Conservation (phyloP, 1,139 yeast species). For the Nakaseomyces sp. region DNA sequence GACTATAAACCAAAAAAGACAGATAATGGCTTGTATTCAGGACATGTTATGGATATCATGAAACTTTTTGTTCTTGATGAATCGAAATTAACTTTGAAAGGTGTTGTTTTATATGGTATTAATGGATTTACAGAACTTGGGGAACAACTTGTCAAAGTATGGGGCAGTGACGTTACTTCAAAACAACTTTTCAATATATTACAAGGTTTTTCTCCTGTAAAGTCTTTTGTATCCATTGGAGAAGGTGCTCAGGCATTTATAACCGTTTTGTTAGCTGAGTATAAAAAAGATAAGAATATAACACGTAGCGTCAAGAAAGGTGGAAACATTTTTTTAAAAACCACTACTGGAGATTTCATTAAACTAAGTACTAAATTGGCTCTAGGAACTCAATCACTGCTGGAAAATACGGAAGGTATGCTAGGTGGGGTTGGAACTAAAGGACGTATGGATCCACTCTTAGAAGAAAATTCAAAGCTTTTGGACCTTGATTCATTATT, state of each 20-base stretch:
- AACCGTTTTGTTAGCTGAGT: constrained; percentile 74
- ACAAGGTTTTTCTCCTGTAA: constrained; percentile 76
- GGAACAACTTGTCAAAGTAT: constrained; percentile 47
- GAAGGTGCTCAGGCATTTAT: constrained; percentile 68
- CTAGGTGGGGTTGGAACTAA: constrained; percentile 26
- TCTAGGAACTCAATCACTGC: constrained; percentile 75
- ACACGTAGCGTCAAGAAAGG: constrained; percentile 71
- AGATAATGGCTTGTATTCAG: constrained; percentile 54
- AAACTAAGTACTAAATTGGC: constrained; percentile 80
- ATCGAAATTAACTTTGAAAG: constrained; percentile 57
- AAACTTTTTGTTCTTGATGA: constrained; percentile 86
- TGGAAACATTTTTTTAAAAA: constrained; percentile 64
- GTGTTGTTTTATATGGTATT: constrained; percentile 62
- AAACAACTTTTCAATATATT: constrained; percentile 73
- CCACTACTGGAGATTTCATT: constrained; percentile 72
- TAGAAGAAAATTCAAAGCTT: constrained; percentile 6
- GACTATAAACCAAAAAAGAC: constrained; percentile 91
- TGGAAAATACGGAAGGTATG: constrained; percentile 66
- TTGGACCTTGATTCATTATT: constrained; percentile 19
- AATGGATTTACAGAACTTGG: constrained; percentile 61
- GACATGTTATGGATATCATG: constrained; percentile 77
- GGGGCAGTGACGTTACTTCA: constrained; percentile 81
- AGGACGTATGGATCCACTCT: constrained; percentile 13
- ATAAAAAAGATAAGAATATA: constrained; percentile 61
- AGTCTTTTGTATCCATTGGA: constrained; percentile 70